Evolutionary conservation across 345 rosid genomes (phyloP), one percentile per base, ranked within the genome.

Genomic region (Cardamine resedifolia): DNA sequence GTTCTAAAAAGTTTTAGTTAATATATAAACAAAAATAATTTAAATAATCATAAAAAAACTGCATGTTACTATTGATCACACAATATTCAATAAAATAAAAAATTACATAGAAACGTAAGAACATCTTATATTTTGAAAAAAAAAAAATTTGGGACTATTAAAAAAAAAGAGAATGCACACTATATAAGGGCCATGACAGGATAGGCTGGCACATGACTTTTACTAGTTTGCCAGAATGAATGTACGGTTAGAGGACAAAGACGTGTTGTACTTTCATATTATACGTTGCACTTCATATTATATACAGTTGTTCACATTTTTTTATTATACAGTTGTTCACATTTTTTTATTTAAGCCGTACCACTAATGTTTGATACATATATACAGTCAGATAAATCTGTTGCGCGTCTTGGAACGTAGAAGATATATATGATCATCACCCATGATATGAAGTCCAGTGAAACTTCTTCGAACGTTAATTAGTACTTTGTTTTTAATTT

Each of bases 221-320:
- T 2, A 75, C 51, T 4, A 33, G 58, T 51, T 51, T 61, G 75
- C 65, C 79, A 75, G 79, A 53, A 26, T 33, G 65, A 69, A 62
- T 45, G 79, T 69, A 75, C 79, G 79, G 74, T 61, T 31, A 33
- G 74, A 75, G 79, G 79, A 75, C 79, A 55, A 55, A 75, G 74
- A 75, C 79, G 65, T 75, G 79, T 38, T 53, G 79, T 75, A 68
- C 79, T 68, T 75, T 45, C 59, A 53, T 26, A 61, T 27, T 43
- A 68, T 75, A 75, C 56, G 52, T 24, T 68, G 53, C 51, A 52
- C 51, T 53, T 74, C 78, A 28, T 39, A 74, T 66, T 36, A 16
- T 41, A 47, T 52, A 68, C 79, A 75, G 77, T 62, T 77, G 68
- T 44, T 75, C 63, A 6, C n/a, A n/a, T n/a, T n/a, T n/a, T n/a